These are phyloP conservation scores for Trametes villosa DNA, from an alignment of 768 basidiomycete species.

Conservation along the genomic window DNA sequence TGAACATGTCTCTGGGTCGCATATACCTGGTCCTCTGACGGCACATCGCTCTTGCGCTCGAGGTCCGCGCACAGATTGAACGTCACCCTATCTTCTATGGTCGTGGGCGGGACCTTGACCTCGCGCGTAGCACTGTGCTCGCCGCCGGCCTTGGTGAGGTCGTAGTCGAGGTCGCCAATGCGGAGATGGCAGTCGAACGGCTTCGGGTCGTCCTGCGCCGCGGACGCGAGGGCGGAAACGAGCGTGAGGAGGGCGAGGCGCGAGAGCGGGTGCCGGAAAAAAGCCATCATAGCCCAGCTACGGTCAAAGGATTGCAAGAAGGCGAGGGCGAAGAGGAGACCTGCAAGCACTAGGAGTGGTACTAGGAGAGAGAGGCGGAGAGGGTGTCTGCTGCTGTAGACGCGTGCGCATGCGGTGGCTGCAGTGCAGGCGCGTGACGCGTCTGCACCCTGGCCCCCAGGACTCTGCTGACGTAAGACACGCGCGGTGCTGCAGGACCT, in stretches of 20 bases:
- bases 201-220: conserved; percentile 42
- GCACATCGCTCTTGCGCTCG: conserved; percentile 46
- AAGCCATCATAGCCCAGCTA: conserved; percentile 17
- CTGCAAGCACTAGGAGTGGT: background rate
- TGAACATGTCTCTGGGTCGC: too few species aligned
- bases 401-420: conserved; percentile 5
- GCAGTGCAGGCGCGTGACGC: conserved; percentile 1
- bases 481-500: conserved; percentile 28
- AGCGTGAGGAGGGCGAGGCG: conserved; percentile 26
- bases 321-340: background rate
- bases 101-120: conserved; percentile 66
- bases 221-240: conserved; percentile 25
- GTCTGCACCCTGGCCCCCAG: conserved; percentile 9
- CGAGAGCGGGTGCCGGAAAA: conserved; percentile 11
- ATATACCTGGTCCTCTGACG: conserved; percentile 71
- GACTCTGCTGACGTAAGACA: conserved; percentile 29
- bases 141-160: conserved; percentile 60
- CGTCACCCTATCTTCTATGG: conserved; percentile 57
- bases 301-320: background rate
- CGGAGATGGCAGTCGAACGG: conserved; percentile 59
- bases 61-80: conserved; percentile 75
- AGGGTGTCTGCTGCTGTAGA: background rate
- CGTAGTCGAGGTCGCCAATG: conserved; percentile 52
- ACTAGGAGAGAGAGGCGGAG: background rate
- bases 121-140: conserved; percentile 54